Evolutionary conservation across 352 stramenopile species (phyloP), one percentile per base, ranked within the genome.

Genomic region (Phytophthora sansomeana): DNA sequence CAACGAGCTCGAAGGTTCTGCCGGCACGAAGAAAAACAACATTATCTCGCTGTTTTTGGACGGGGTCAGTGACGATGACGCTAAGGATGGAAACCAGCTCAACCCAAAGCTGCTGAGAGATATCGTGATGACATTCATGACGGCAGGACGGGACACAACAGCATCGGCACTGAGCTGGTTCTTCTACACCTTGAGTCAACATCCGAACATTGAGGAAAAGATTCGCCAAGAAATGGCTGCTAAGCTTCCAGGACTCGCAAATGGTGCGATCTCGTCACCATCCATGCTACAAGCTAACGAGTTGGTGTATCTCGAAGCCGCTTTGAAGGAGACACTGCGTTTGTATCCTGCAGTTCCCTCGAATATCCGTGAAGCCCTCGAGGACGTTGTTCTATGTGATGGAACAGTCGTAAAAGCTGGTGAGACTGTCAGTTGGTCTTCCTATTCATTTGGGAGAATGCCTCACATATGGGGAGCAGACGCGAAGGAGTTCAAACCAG

Each of bases 111-210:
- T 72, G 50, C 44, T 94, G 28, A 70, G 83, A 10, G 81, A 93
- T 59, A 75, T 93, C 38, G 73, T 93, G 16, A 70, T 95, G 28
- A 85, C 82, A 32, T 90, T 95, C 47, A 67, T 93, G 49, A 83
- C 90, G n/a, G 87, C 83, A 41, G 87, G 87, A 16, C 69, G 85
- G 19, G 87, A 95, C 67, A 89, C 85, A 0, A 92, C 85, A 0
- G 67, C 87, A 13, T 68, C 76, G 49, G 69, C 81, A 9, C 59
- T 95, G 4, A 77, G 51, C 14, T 95, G 87, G 87, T 85, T 91
- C 58, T 85, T 93, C 44, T 85, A 84, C 53, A 60, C 70, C 46
- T 58, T 93, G 28, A 75, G 39, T 43, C 59, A 76, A 26, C 64
- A 93, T 42, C 81, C 83, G 6, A 28, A 83, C 13, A 66, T 76